phyloP scores from a whole-genome alignment of 108 stramenopile genomes.

The Conticribra weissflogii region DNA sequence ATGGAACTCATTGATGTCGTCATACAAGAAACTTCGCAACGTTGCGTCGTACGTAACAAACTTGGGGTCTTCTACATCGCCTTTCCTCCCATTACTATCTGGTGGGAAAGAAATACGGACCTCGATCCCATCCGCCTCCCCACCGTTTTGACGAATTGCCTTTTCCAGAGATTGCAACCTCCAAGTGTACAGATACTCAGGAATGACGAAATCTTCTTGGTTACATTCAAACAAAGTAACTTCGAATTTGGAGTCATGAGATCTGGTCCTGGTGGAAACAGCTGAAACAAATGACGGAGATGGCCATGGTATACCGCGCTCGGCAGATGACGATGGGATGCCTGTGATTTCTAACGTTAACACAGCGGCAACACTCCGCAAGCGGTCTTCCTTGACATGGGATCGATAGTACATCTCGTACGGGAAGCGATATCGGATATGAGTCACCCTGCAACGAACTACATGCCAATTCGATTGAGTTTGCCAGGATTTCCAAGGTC shows the following conservation, averaged over 20 bases:
- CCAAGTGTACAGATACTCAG: slow-evolving; percentile 63
- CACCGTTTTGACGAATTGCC: slow-evolving; percentile 41
- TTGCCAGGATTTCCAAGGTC: slow-evolving; percentile 87
- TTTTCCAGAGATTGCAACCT: slow-evolving; percentile 59
- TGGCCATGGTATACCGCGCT: slow-evolving; percentile 77
- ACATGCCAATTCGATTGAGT: slow-evolving; percentile 72
- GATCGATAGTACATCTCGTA: slow-evolving; percentile 63
- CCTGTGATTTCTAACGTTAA: slow-evolving; percentile 81
- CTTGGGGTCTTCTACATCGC: slow-evolving; percentile 41
- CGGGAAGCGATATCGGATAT: slow-evolving; percentile 83
- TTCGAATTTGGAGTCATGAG: slow-evolving; percentile 64
- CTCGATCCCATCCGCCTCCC: slow-evolving; percentile 32
- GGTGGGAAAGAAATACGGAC: slow-evolving; percentile 52
- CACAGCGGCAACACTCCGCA: slow-evolving; percentile 74
- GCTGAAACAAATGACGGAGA: slow-evolving; percentile 61
- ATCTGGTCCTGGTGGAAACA: slow-evolving; percentile 45
- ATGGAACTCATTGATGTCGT: slow-evolving; percentile 38
- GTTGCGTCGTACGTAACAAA: slow-evolving; percentile 34
- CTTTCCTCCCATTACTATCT: slow-evolving; percentile 24
- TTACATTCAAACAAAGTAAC: slow-evolving; percentile 78
- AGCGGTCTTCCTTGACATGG: slow-evolving; percentile 32
- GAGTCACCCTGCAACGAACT: slow-evolving; percentile 70
- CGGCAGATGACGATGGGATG: slow-evolving; percentile 58
- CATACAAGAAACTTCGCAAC: slow-evolving; percentile 31
- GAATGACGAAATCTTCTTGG: slow-evolving; percentile 68